These are phyloP conservation scores for Pulveroboletus sp. DNA, from an alignment of 768 basidiomycete genomes.

Conservation along the genomic window DNA sequence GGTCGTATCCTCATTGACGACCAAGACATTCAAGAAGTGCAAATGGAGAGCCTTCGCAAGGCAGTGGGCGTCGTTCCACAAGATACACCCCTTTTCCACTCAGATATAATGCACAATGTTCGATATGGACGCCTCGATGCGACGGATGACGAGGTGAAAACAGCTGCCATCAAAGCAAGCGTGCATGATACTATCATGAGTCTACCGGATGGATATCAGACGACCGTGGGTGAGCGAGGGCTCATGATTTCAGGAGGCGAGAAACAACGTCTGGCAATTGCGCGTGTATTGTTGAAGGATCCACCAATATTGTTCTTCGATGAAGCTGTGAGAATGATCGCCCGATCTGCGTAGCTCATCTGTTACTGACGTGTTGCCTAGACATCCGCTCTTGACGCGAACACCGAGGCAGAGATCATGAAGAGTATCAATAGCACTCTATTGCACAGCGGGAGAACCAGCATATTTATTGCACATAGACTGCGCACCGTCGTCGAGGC, in stretches of 20 bases:
- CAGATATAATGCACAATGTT: slow-evolving; percentile 92
- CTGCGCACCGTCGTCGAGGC: slow-evolving; percentile 87
- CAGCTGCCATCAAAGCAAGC: slow-evolving; percentile 81
- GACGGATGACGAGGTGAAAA: slow-evolving; percentile 82
- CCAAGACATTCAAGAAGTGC: slow-evolving; percentile 75
- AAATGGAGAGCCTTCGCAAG: slow-evolving; percentile 65
- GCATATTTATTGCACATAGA: slow-evolving; percentile 95
- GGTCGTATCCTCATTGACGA: slow-evolving; percentile 86
- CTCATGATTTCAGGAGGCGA: slow-evolving; percentile 99
- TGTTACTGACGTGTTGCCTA: slow-evolving; percentile 26
- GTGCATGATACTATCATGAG: slow-evolving; percentile 76
- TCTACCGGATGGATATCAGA: slow-evolving; percentile 82
- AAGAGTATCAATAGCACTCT: slow-evolving; percentile 82
- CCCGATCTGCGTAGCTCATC: not conserved
- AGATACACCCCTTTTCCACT: slow-evolving; percentile 96
- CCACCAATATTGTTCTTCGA: slow-evolving; percentile 97
- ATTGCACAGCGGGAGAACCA: slow-evolving; percentile 75
- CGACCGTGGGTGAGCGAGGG: slow-evolving; percentile 93
- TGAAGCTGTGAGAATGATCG: slow-evolving; percentile 72
- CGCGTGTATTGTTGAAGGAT: slow-evolving; percentile 87
- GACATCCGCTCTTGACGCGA: slow-evolving; percentile 95
- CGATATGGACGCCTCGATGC: slow-evolving; percentile 88
- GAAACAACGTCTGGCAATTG: slow-evolving; percentile 95
- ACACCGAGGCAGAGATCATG: slow-evolving; percentile 95
- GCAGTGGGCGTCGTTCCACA: slow-evolving; percentile 94